Conservation (phyloP, 257 asterid genomes). For the Linderniella brevidens region DNA sequence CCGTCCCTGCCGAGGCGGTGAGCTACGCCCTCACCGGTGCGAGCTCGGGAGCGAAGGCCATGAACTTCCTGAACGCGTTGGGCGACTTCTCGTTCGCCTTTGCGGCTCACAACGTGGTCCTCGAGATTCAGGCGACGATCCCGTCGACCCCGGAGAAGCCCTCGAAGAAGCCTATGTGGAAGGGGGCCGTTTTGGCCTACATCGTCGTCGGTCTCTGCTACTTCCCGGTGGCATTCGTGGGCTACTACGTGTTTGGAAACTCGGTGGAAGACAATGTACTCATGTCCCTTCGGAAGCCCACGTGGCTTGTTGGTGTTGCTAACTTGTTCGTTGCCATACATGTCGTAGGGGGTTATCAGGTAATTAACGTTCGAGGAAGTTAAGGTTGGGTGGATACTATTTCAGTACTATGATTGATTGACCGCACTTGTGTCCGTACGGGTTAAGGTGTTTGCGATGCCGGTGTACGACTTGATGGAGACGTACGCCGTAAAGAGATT, state of each 20-base stretch:
- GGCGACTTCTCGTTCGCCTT: slow-evolving; percentile 59
- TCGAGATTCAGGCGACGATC: slow-evolving; percentile 42
- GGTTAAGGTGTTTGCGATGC: slow-evolving; percentile 33
- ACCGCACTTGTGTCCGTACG: too few species aligned
- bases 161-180: slow-evolving; percentile 40
- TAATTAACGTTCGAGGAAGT: not conserved
- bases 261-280: slow-evolving; percentile 29
- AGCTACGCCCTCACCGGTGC: slow-evolving; percentile 19
- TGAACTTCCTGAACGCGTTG: slow-evolving; percentile 37
- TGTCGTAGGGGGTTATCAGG: slow-evolving; percentile 48
- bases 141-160: slow-evolving; percentile 37
- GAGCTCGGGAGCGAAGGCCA: slow-evolving; percentile 10
- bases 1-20: slow-evolving; percentile 8
- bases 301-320: slow-evolving; percentile 34
- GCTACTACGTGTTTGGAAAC: slow-evolving; percentile 30
- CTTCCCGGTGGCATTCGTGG: slow-evolving; percentile 29
- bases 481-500: slow-evolving; percentile 25
- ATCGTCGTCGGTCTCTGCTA: slow-evolving; percentile 23
- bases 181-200: slow-evolving; percentile 33
- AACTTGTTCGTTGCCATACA: slow-evolving; percentile 33
- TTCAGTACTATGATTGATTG: too few species aligned
- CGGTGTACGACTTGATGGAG: slow-evolving; percentile 51
- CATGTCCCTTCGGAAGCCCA: slow-evolving; percentile 26
- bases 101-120: slow-evolving; percentile 58
- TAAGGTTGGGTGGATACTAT: too few species aligned